Conservation (phyloP, 2,329 filamentous ascomycete genomes). For the Alternaria arbusti region DNA sequence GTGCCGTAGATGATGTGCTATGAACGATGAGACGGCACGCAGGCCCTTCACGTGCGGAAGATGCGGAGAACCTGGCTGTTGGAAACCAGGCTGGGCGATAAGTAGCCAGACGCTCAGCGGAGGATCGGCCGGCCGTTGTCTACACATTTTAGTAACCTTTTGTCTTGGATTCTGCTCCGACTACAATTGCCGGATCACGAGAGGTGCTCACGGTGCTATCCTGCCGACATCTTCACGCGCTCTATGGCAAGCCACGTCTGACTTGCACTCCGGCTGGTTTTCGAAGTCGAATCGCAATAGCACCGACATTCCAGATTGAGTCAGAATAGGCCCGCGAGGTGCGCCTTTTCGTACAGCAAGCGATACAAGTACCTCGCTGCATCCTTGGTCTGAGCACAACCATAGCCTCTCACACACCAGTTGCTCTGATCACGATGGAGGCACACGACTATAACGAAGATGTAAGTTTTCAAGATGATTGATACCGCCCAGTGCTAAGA, state of each 20-base stretch:
- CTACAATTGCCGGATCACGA: not conserved
- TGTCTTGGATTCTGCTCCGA: not conserved
- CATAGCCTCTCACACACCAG: not conserved
- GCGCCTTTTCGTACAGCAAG: not conserved
- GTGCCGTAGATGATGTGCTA: not conserved
- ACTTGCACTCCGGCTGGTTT: not conserved
- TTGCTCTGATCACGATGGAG: conserved; percentile 4
- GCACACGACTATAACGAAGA: conserved; percentile 13
- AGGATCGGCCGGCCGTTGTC: not conserved
- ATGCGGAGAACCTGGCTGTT: not conserved
- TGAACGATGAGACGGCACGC: not conserved
- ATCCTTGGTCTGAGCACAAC: not conserved
- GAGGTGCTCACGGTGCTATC: not conserved
- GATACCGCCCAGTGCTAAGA: not conserved
- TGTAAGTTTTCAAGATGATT: not conserved
- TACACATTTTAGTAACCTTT: not conserved
- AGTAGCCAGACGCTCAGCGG: not conserved
- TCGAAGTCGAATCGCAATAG: not conserved
- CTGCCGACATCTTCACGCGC: not conserved
- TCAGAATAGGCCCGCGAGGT: not conserved
- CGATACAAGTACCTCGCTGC: not conserved
- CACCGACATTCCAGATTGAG: not conserved
- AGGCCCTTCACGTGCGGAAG: not conserved
- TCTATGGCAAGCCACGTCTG: not conserved
- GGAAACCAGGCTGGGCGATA: not conserved